Percentiles rank a stretch among this genome's conserved stretches.
Conservation (phyloP, 164 flowering plant species). For the grape (Vitis vinifera) region DNA sequence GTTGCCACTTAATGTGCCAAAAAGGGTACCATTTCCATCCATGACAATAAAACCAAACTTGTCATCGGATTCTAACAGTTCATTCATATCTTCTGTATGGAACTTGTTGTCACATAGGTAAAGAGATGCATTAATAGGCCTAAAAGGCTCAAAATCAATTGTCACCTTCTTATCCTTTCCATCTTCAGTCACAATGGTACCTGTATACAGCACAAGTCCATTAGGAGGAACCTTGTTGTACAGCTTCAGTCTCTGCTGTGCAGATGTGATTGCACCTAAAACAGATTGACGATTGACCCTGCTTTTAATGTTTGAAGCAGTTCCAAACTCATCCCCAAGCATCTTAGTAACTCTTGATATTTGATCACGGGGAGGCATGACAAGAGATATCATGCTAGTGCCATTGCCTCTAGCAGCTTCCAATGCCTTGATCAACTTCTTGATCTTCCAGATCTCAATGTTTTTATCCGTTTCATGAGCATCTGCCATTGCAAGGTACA, state of each 20-base stretch:
- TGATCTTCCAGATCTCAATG: conserved; percentile 43
- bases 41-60: conserved; percentile 37
- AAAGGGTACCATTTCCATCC: conserved; percentile 54
- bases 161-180: conserved; percentile 51
- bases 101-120: conserved; percentile 47
- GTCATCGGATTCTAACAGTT: conserved; percentile 36
- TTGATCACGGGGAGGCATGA: conserved; percentile 45
- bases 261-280: conserved; percentile 48
- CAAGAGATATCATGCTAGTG: conserved; percentile 41
- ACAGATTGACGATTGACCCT: conserved; percentile 47
- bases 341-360: conserved; percentile 48
- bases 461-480: conserved; percentile 32
- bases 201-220: conserved; percentile 47
- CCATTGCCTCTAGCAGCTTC: conserved; percentile 45
- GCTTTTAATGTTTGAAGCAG: conserved; percentile 57
- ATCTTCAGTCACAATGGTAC: conserved; percentile 46
- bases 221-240: conserved; percentile 48
- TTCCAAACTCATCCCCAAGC: conserved; percentile 59
- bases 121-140: conserved; percentile 41
- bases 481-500: conserved; percentile 21
- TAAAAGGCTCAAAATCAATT: conserved; percentile 48
- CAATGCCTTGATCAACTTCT: conserved; percentile 37
- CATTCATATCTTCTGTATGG: conserved; percentile 34
- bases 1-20: conserved; percentile 46
- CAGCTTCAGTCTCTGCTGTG: conserved; percentile 45